Conservation (phyloP, 176 grass and related monocot genomes). For the Leersia perrieri region DNA sequence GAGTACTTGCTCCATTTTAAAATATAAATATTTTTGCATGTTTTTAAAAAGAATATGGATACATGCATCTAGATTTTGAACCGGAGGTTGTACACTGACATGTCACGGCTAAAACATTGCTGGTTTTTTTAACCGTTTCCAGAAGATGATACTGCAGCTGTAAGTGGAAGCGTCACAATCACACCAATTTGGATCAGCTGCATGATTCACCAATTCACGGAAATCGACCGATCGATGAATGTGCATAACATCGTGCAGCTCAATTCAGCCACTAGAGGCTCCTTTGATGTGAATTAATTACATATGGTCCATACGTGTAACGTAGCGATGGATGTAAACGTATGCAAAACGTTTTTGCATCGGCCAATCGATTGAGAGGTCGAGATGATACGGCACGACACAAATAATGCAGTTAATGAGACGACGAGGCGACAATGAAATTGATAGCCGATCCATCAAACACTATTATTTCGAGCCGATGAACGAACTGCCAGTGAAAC, state of each 20-base stretch:
- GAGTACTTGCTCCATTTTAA: too few relatives aligned
- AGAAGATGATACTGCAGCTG: not conserved
- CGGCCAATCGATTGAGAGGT: not conserved
- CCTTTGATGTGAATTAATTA: not conserved
- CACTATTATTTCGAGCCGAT: not conserved
- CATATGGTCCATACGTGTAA: not conserved
- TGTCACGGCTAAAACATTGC: too few relatives aligned
- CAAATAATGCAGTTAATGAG: not conserved
- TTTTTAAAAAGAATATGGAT: too few relatives aligned
- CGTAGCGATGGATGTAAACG: not conserved
- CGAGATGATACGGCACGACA: not conserved
- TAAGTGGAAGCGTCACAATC: not conserved
- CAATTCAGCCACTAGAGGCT: not conserved
- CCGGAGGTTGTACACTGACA: too few relatives aligned
- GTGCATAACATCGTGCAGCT: not conserved
- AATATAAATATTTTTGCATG: too few relatives aligned
- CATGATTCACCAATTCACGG: not conserved
- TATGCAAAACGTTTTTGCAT: not conserved
- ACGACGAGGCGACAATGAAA: not conserved
- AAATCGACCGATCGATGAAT: not conserved
- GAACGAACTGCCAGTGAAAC: not conserved
- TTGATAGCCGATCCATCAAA: not conserved
- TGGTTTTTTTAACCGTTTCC: not conserved
- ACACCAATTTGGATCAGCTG: not conserved
- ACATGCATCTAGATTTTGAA: too few relatives aligned